phyloP scores from a whole-genome alignment of 2,329 filamentous ascomycete species.

The Colletotrichum camelliae region DNA sequence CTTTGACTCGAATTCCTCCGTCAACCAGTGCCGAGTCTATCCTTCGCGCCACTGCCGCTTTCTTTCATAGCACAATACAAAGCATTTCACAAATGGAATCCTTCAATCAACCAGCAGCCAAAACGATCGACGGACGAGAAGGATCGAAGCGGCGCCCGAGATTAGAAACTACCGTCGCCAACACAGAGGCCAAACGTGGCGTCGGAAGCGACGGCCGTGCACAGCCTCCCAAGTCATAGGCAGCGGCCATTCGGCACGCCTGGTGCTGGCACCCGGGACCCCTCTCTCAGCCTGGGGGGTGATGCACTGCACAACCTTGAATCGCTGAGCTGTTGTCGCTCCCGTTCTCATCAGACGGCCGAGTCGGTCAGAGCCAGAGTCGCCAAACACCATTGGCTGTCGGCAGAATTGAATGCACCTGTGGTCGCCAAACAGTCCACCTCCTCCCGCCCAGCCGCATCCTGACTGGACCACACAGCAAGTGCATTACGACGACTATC shows the following conservation, averaged over 20 bases:
- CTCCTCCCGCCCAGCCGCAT: background rate
- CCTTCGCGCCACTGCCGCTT: background rate
- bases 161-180: background rate
- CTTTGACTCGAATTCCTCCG: background rate
- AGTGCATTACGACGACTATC: conserved; percentile 17
- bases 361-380: background rate
- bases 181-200: background rate
- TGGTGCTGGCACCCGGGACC: background rate
- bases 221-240: background rate
- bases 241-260: background rate
- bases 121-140: background rate
- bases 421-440: background rate
- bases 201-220: conserved; percentile 8
- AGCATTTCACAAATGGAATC: background rate
- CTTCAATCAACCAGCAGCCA: background rate
- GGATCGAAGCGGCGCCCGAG: background rate
- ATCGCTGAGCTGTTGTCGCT: background rate
- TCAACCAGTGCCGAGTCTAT: background rate
- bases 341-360: background rate
- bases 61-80: background rate
- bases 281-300: background rate
- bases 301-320: background rate
- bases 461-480: background rate
- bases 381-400: background rate
- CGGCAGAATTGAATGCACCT: background rate